Conservation (phyloP, 164 flowering plant genomes). For the Chimonanthus salicifolius region DNA sequence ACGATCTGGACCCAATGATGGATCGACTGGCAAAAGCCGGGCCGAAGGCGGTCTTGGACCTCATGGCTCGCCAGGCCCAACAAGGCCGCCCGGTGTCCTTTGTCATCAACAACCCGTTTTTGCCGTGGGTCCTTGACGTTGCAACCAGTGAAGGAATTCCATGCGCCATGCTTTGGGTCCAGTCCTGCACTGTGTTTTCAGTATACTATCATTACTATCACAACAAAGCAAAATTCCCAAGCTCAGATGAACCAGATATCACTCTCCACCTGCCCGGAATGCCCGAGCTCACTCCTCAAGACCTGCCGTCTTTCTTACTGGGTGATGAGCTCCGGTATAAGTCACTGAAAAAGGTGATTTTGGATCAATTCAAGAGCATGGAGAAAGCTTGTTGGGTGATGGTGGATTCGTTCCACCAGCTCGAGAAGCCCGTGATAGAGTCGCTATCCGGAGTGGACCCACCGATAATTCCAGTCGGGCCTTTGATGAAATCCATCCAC, state of each 20-base stretch:
- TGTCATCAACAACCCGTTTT: constrained; percentile 61
- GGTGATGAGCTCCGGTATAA: constrained; percentile 31
- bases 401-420: constrained; percentile 62
- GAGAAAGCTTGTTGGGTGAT: constrained; percentile 46
- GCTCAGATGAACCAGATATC: constrained; percentile 13
- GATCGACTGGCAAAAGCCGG: constrained; percentile 44
- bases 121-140: constrained; percentile 76
- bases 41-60: constrained; percentile 22
- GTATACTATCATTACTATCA: constrained; percentile 50
- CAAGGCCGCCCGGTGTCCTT: constrained; percentile 54
- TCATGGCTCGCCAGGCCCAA: constrained; percentile 28
- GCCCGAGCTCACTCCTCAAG: constrained; percentile 50
- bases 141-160: constrained; percentile 47
- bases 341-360: constrained; percentile 25
- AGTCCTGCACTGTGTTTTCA: constrained; percentile 59
- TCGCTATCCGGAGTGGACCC: constrained; percentile 21
- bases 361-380: constrained; percentile 50
- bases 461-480: constrained; percentile 43
- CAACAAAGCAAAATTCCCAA: constrained; percentile 39
- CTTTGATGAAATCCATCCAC: constrained; percentile 35
- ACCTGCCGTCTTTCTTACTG: constrained; percentile 61
- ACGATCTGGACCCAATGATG: constrained; percentile 31
- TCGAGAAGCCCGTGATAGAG: constrained; percentile 45
- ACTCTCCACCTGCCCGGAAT: constrained; percentile 50
- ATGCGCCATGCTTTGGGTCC: constrained; percentile 68